Evolutionary conservation across 345 rosid species (phyloP).

Genomic region (Dipteronia dyeriana): DNA sequence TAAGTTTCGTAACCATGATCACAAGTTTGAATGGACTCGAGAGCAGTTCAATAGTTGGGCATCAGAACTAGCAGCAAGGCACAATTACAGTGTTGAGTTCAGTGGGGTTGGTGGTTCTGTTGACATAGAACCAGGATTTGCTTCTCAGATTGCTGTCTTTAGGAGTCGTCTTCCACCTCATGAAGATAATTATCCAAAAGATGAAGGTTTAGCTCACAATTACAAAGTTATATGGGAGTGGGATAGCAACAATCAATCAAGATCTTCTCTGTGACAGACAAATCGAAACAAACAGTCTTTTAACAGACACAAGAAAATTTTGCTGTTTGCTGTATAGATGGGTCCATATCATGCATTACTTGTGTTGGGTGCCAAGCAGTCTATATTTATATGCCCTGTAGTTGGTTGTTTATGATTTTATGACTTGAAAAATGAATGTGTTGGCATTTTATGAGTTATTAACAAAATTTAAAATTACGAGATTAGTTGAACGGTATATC

Average conservation of each 20-base stretch:
- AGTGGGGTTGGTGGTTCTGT: slow-evolving; percentile 90
- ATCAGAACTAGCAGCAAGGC: slow-evolving; percentile 48
- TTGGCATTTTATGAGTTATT: background rate
- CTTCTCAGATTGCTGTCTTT: slow-evolving; percentile 90
- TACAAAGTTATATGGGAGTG: slow-evolving; percentile 84
- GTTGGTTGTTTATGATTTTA: too few relatives aligned
- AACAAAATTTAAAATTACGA: background rate
- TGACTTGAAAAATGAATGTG: too few relatives aligned
- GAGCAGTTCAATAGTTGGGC: slow-evolving; percentile 83
- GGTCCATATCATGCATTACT: too few relatives aligned
- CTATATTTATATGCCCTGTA: too few relatives aligned
- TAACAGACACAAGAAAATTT: too few relatives aligned
- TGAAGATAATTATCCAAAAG: slow-evolving; percentile 20
- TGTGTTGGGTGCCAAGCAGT: too few relatives aligned
- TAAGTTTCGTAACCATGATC: slow-evolving; percentile 90
- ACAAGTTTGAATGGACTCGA: slow-evolving; percentile 98
- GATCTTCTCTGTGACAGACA: background rate
- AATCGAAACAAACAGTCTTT: background rate
- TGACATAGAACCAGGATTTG: slow-evolving; percentile 75
- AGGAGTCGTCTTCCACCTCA: slow-evolving; percentile 25
- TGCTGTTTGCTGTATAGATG: too few relatives aligned
- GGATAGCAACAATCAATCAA: slow-evolving; percentile 31
- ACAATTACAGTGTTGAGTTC: slow-evolving; percentile 73
- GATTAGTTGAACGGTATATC: too few relatives aligned
- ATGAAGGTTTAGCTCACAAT: slow-evolving; percentile 18